Percentiles rank a stretch among this genome's conserved stretches.
These are phyloP conservation scores for Puccinia coronata DNA, from an alignment of 1,284 basidiomycete genomes.

Conservation along the genomic window DNA sequence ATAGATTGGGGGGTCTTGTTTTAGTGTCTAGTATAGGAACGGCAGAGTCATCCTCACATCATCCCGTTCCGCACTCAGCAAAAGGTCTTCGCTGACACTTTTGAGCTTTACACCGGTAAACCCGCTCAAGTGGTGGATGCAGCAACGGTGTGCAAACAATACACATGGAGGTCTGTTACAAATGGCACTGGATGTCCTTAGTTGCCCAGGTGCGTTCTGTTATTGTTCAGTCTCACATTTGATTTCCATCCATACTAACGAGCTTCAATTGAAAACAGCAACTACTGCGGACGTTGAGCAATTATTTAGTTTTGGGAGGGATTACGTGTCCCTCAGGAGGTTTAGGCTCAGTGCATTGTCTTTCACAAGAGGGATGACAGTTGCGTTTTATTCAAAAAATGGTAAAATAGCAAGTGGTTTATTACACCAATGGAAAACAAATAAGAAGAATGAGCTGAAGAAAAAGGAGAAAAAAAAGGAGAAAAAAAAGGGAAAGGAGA, in stretches of 20 bases:
- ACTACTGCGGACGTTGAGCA: background rate
- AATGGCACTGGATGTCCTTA: slow-evolving; percentile 12
- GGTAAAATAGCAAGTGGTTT: background rate
- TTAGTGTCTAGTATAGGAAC: too few species aligned
- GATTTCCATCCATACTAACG: background rate
- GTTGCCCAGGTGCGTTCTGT: slow-evolving; percentile 1
- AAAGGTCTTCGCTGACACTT: too few species aligned
- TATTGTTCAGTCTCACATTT: background rate
- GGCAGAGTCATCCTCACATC: too few species aligned
- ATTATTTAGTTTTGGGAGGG: too few species aligned
- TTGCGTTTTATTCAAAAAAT: too few species aligned
- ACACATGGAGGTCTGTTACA: slow-evolving; percentile 6
- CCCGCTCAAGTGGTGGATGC: background rate
- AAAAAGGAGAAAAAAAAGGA: too few species aligned
- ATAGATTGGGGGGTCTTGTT: too few species aligned
- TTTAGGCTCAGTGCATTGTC: slow-evolving; percentile 13
- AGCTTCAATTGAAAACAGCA: background rate
- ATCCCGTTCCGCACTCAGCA: too few species aligned
- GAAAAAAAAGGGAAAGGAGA: slow-evolving; percentile 17
- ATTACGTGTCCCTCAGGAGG: background rate
- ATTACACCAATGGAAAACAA: slow-evolving; percentile 9
- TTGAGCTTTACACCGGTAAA: too few species aligned
- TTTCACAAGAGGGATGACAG: slow-evolving; percentile 14
- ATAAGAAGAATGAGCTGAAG: slow-evolving; percentile 4
- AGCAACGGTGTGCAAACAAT: too few species aligned